phyloP scores from a whole-genome alignment of 2,329 filamentous ascomycete genomes.

The Coniochaeta prunicola region DNA sequence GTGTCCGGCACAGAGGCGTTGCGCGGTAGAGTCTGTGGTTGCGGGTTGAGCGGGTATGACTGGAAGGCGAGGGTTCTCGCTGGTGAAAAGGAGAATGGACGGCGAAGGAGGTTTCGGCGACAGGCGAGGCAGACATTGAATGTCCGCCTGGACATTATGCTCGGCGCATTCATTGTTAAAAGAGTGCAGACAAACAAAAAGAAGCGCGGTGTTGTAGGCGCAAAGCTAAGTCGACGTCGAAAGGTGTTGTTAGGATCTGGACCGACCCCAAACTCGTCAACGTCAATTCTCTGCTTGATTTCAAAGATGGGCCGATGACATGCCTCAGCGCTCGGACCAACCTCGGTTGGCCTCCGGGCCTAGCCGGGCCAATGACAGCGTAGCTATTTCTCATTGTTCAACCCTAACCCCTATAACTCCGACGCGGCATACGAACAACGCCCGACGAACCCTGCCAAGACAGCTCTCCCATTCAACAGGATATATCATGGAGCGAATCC shows the following conservation, averaged over 20 bases:
- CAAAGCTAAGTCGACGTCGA: background rate
- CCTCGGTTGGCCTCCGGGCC: conserved; percentile 16
- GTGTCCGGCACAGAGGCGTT: conserved; percentile 37
- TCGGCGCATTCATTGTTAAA: conserved; percentile 33
- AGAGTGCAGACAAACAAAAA: background rate
- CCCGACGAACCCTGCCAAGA: background rate
- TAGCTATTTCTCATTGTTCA: conserved; percentile 21
- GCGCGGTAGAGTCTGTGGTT: conserved; percentile 29
- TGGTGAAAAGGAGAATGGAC: conserved; percentile 22
- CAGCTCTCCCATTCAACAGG: background rate
- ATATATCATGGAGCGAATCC: background rate
- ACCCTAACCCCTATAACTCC: conserved; percentile 3
- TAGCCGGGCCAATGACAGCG: conserved; percentile 28
- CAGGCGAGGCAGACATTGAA: conserved; percentile 31
- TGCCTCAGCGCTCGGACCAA: background rate
- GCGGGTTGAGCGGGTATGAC: conserved; percentile 41
- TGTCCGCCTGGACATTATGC: conserved; percentile 23
- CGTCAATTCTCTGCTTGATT: conserved; percentile 5
- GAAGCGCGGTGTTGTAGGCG: background rate
- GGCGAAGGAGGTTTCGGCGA: conserved; percentile 29
- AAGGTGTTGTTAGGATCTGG: background rate
- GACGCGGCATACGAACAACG: conserved; percentile 1
- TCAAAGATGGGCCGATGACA: conserved; percentile 8
- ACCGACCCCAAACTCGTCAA: background rate
- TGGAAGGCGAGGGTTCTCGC: conserved; percentile 34